phyloP scores from a whole-genome alignment of 2,329 filamentous ascomycete genomes.

The Sporothrix euskadiensis region DNA sequence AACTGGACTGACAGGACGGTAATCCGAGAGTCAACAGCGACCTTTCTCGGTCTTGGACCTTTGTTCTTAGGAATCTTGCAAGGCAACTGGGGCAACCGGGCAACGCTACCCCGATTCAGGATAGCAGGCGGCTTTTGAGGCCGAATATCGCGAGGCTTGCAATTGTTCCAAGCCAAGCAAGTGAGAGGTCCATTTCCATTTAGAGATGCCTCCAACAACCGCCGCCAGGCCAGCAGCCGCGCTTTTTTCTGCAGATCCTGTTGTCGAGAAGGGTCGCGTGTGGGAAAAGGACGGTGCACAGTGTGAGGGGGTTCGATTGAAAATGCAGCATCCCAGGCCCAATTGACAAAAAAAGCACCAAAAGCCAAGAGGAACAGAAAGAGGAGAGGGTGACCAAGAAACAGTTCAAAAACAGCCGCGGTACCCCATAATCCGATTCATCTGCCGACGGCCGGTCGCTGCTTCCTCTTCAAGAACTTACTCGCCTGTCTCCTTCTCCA shows the following conservation, averaged over 20 bases:
- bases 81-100: too few species aligned
- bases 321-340: neutral
- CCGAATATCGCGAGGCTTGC: neutral
- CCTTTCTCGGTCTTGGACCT: neutral
- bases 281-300: neutral
- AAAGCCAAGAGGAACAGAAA: neutral
- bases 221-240: neutral
- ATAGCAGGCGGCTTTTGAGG: neutral
- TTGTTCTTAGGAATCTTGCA: neutral
- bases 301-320: neutral
- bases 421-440: neutral
- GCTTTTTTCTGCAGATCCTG: neutral
- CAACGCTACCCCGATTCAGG: conserved; percentile 3
- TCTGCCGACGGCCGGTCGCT: neutral
- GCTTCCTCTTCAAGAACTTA: conserved; percentile 1
- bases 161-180: neutral
- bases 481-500: neutral
- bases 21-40: neutral
- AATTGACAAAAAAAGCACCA: neutral
- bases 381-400: neutral
- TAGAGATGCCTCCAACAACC: neutral
- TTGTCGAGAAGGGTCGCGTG: neutral
- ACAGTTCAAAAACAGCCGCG: conserved; percentile 4
- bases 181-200: neutral
- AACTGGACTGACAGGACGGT: neutral